Conservation (phyloP, 169 alveolate species). For the Nephromyces sp. region DNA sequence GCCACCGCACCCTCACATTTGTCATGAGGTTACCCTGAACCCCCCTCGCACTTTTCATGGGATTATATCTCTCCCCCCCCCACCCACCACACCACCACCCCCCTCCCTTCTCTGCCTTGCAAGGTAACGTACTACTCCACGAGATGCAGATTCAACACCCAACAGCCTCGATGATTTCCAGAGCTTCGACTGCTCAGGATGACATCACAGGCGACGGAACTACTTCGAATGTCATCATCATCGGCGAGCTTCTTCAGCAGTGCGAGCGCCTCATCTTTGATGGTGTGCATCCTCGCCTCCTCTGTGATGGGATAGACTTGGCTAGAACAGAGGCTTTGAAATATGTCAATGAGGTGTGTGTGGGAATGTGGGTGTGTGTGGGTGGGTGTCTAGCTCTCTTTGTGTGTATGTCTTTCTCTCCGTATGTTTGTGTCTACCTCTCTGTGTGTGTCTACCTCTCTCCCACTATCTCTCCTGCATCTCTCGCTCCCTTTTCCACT, state of each 20-base stretch:
- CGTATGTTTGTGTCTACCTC: neutral
- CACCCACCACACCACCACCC: too few species aligned
- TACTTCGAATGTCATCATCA: constrained; percentile 87
- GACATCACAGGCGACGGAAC: constrained; percentile 97
- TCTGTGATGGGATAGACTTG: constrained; percentile 90
- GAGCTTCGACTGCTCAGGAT: constrained; percentile 98
- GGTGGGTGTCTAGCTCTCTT: too few species aligned
- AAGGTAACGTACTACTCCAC: constrained; percentile 89
- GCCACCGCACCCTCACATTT: too few species aligned
- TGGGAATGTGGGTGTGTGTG: neutral
- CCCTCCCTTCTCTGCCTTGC: constrained; percentile 64
- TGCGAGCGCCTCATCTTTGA: constrained; percentile 73
- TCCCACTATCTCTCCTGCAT: constrained; percentile 1
- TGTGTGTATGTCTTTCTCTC: neutral
- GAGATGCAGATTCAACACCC: constrained; percentile 99
- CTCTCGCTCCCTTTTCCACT: neutral
- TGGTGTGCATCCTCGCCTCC: constrained; percentile 92
- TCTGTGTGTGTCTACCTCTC: neutral
- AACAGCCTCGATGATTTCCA: constrained; percentile 96
- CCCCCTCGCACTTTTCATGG: too few species aligned
- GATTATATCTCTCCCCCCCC: too few species aligned
- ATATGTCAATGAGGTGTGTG: constrained; percentile 62
- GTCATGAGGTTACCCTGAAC: too few species aligned
- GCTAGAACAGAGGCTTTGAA: constrained; percentile 81
- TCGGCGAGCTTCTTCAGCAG: constrained; percentile 76